phyloP scores from a whole-genome alignment of 2,329 filamentous ascomycete genomes.

The Clonostachys sp. region DNA sequence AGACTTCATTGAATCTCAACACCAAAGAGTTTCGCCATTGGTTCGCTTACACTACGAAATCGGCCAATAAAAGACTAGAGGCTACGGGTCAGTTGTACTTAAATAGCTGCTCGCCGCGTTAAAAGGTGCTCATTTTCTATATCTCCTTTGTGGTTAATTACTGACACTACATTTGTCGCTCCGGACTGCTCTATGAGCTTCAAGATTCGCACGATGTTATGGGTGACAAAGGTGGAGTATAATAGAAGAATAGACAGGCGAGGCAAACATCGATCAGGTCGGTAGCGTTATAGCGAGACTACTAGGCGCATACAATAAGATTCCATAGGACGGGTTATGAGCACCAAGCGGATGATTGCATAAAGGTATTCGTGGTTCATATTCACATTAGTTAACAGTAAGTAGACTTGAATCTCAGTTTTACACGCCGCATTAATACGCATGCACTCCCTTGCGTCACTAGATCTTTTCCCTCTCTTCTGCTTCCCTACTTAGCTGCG shows the following conservation, averaged over 20 bases:
- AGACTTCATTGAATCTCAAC: slow-evolving; percentile 15
- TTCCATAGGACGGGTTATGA: too few relatives aligned
- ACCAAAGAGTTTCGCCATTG: slow-evolving; percentile 19
- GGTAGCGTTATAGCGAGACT: too few relatives aligned
- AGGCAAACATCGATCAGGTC: too few relatives aligned
- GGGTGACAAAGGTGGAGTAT: too few relatives aligned
- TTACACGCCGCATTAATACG: not conserved
- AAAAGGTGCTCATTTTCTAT: slow-evolving; percentile 11
- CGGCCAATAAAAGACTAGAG: too few relatives aligned
- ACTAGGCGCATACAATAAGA: too few relatives aligned
- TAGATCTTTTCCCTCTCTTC: not conserved
- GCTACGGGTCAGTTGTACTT: too few relatives aligned
- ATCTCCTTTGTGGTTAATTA: slow-evolving; percentile 17
- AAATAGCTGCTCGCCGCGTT: slow-evolving; percentile 20
- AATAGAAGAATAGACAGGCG: too few relatives aligned
- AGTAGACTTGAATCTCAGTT: not conserved
- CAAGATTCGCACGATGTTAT: slow-evolving; percentile 24
- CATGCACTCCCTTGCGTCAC: too few relatives aligned
- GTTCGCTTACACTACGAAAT: slow-evolving; percentile 29
- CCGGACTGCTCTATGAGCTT: slow-evolving; percentile 45
- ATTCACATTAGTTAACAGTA: not conserved
- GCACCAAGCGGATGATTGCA: too few relatives aligned
- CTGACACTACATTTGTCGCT: slow-evolving; percentile 39
- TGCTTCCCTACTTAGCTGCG: slow-evolving; percentile 9
- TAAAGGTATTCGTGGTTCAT: too few relatives aligned